Conservation (phyloP, 768 basidiomycete genomes). For the Cystobasidium onofrii region DNA sequence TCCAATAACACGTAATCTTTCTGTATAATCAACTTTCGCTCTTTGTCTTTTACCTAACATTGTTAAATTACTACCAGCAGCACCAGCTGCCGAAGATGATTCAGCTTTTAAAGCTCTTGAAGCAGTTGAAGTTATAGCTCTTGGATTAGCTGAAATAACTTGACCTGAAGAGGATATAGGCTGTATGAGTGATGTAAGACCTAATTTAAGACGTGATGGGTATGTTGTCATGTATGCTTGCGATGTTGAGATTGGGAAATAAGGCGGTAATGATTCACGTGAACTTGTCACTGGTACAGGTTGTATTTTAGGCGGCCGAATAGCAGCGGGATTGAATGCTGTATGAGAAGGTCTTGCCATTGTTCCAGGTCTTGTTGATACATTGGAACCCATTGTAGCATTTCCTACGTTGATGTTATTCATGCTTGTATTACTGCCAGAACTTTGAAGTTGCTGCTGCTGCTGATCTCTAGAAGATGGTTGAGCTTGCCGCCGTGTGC, state of each 20-base stretch:
- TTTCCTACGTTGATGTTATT: not conserved
- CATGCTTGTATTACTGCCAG: not conserved
- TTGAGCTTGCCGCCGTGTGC: not conserved
- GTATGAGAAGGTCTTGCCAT: not conserved
- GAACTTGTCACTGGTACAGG: not conserved
- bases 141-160: not conserved
- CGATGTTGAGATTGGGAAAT: constrained; percentile 33
- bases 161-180: constrained; percentile 55
- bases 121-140: constrained; percentile 35
- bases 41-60: constrained; percentile 44
- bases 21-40: constrained; percentile 74
- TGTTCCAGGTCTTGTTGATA: not conserved
- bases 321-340: not conserved
- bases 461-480: not conserved
- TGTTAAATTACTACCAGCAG: too few species aligned
- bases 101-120: constrained; percentile 41
- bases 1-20: constrained; percentile 52
- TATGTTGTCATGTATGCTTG: constrained; percentile 79
- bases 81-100: constrained; percentile 37
- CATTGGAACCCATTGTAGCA: not conserved
- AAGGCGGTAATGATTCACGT: constrained; percentile 26
- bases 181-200: constrained; percentile 80
- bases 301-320: not conserved
- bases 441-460: not conserved
- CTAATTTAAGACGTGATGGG: constrained; percentile 79